Base-by-base conservation (phyloP, 208 protist species). In the Wallacemonas sp. region DNA sequence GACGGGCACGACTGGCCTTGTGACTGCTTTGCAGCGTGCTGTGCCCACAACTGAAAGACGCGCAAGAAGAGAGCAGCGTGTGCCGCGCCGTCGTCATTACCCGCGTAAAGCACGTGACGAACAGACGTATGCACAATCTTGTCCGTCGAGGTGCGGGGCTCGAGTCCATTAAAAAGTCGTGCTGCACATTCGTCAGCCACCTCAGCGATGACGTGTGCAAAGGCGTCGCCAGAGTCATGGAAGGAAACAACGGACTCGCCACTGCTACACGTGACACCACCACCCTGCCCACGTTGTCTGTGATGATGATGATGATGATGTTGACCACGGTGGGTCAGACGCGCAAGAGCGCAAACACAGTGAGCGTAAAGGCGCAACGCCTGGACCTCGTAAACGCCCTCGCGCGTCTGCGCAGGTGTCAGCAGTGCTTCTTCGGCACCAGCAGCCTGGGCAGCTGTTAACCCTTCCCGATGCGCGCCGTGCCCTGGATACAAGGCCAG, bases 321-420 rank as follows among this genome's bases (percentile, higher is more conserved):
- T 41, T 41, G 36, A 14, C 36, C 9, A 17, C 36, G 6, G 6
- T 41, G 26, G 30, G 47, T 3, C 0, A 14, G 24, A 8, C 47
- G 19, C 30, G 11, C 47, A 17, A 55, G 47, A 3, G 26, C 47
- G 21, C 47, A 26, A 17, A 55, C 26, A 23, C 47, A 55, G 26
- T 55, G 47, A 6, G 47, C 47, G 47, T 55, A 55, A 3, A 55
- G 47, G 0, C 47, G 47, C 0, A 55, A 5, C 24, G 30, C 47
- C 17, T 55, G 47, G 30, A 55, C 47, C 30, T 55, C 47, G 47
- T 55, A 55, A 6, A 55, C 3, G 6, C 47, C 47, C 6, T 55
- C 47, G 47, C 47, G 47, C 0, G 47, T 17, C 17, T 55, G 47
- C 26, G 8, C 47, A 17, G 36, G 6, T 6, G 9, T 41, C 14